Base-by-base conservation (phyloP, 192 early-diverging fungal species). In the Umbelopsis ramanniana region DNA sequence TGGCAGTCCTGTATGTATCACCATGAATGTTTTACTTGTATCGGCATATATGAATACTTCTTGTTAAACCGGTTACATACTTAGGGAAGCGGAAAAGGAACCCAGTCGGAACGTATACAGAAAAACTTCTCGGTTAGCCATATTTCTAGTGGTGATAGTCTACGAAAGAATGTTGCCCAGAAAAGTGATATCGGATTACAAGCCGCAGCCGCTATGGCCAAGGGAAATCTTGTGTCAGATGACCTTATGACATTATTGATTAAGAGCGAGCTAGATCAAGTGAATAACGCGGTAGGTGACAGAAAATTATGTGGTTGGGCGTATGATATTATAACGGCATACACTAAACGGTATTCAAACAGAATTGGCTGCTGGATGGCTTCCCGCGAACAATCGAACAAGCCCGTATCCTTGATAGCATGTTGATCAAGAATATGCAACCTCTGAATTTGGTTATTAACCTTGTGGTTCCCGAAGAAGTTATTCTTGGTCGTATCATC, bases 331-430 rank as follows among this genome's bases (percentile, higher is more conserved):
- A 7, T 43, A 11, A 5, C 40, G 40, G 11, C 8, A 6, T 43
- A 43, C 8, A 69, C 29, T 69, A 63, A 63, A 11, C 12, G 35
- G 63, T 29, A 3, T 26, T 2, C 60, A 23, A 50, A 38, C 74
- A 85, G 77, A 84, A 83, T 79, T 94, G 93, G 92, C 79, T 96
- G 29, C 86, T 96, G 43, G 95, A 96, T 83, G 95, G 93, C 43
- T 99, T 96, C 72, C 97, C 97, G 67, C 85, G 97, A 35, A 96
- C 91, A 5, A 80, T 93, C 37, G 72, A 77, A 5, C 97, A 99
- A 81, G 96, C 97, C 5, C 72, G 87, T 68, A 82, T 85, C 2
- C 78, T 98, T 71, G 90, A 92, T 72, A 75, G 83, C 24, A 80
- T 82, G 26, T 81, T 96, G 66, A 73, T 82, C 24, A 70, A 71